phyloP scores from a whole-genome alignment of 441 rosid species.

The Eutrema salsugineum region DNA sequence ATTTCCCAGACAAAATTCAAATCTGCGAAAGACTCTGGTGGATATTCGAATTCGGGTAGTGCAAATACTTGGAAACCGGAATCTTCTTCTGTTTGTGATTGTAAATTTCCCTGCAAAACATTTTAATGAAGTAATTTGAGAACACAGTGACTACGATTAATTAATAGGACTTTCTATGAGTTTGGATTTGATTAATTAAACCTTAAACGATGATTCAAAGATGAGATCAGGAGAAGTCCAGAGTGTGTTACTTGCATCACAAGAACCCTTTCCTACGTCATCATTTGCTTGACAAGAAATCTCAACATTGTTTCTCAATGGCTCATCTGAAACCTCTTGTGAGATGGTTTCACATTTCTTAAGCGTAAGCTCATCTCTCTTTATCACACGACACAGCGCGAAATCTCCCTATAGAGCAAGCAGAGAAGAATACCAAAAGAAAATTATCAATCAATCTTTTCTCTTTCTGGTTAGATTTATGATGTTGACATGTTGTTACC shows the following conservation, averaged over 20 bases:
- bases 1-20: conserved; percentile 52
- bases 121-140: neutral
- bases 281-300: conserved; percentile 38
- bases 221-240: conserved; percentile 64
- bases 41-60: conserved; percentile 31
- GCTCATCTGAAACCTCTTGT: conserved; percentile 34
- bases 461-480: neutral
- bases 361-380: conserved; percentile 49
- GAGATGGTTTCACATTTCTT: conserved; percentile 43
- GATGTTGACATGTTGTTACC: conserved; percentile 33
- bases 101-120: conserved; percentile 39
- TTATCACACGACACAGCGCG: conserved; percentile 72
- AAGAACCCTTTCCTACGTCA: conserved; percentile 19
- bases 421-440: neutral
- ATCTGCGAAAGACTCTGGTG: conserved; percentile 37
- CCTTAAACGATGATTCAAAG: conserved; percentile 78
- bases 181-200: conserved; percentile 16
- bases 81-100: conserved; percentile 35
- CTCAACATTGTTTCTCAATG: conserved; percentile 32
- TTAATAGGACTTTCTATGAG: neutral
- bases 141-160: neutral
- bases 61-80: conserved; percentile 36
- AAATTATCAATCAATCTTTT: neutral
- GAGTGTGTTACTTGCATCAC: conserved; percentile 37
- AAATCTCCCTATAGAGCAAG: conserved; percentile 51